Evolutionary conservation across 495 filamentous ascomycete genomes (phyloP).

Genomic region (Podospora bellae-mahoneyi): DNA sequence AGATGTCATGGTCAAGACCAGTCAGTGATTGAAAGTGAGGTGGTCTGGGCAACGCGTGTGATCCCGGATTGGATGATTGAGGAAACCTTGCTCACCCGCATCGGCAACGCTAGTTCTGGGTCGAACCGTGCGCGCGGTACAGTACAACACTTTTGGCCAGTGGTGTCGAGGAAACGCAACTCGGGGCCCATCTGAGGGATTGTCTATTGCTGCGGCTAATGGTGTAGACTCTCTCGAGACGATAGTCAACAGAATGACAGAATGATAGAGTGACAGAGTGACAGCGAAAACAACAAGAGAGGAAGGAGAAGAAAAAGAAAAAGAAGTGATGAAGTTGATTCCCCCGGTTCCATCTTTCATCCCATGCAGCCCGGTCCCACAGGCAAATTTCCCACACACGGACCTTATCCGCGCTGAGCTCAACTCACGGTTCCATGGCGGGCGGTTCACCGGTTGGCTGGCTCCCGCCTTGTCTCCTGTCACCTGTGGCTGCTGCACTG

Average conservation of each 20-base stretch:
- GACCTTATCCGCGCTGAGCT: slow-evolving; percentile 16
- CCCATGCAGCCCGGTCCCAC: slow-evolving; percentile 3
- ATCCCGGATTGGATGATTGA: slow-evolving; percentile 6
- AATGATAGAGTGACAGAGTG: too few species aligned
- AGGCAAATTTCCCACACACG: slow-evolving; percentile 18
- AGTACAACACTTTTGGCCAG: neutral
- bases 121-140: slow-evolving; percentile 36
- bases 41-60: slow-evolving; percentile 1
- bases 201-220: neutral
- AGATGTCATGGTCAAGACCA: neutral
- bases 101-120: slow-evolving; percentile 14
- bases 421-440: neutral
- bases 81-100: neutral
- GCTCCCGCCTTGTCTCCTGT: neutral
- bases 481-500: neutral
- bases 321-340: neutral
- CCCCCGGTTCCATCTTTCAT: neutral
- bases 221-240: too few species aligned
- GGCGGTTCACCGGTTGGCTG: neutral
- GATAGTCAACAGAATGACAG: neutral
- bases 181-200: slow-evolving; percentile 1
- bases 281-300: neutral
- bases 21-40: neutral
- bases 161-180: neutral
- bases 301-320: too few species aligned